Base-by-base conservation (phyloP, 2,329 filamentous ascomycete genomes). In the Colletotrichum somersetense region DNA sequence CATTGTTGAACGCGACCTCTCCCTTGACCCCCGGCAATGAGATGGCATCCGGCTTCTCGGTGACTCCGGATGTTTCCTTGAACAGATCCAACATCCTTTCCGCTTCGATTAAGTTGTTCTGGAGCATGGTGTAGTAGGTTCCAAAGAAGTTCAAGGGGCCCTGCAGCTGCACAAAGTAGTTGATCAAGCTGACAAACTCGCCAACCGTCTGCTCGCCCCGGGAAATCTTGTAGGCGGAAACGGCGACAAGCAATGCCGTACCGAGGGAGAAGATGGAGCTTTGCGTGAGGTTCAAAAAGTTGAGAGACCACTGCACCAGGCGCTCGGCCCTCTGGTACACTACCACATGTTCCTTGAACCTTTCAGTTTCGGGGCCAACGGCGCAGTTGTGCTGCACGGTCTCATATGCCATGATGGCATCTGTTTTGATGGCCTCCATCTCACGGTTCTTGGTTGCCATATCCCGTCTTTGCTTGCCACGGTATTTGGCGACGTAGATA, bases 331-430 rank as follows among this genome's bases (percentile, higher is more conserved):
- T 82, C 73, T 91, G 89, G 75, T 87, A 91, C 74, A 85, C 85
- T 62, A 82, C 79, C 0, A 91, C 88, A 16, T 89, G 87, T 30
- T 85, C 81, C 40, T 83, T 85, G 76, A 90, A 91, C 8, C 88
- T 83, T 63, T 86, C 83, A 53, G 89, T 89, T 76, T 91, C 89
- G 72, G 88, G 86, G 1, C 81, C 81, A 73, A 91, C 87, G 23
- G 89, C 89, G 74, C 89, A 90, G 80, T 91, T 91, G 77, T 91
- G 89, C 75, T 91, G 90, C 56, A 91, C 89, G 1, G 89, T 91
- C 73, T 86, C 85, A 69, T 85, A 87, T 0, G 85, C 84, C 75
- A 86, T 79, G 53, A 87, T 83, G 3, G 85, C 81, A 75, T 87
- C 85, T 1, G 82, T 86, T 81, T 73, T 72, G 62, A 66, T 70